These are phyloP conservation scores for Pholiota molesta DNA, from an alignment of 768 basidiomycete species.

Conservation along the genomic window DNA sequence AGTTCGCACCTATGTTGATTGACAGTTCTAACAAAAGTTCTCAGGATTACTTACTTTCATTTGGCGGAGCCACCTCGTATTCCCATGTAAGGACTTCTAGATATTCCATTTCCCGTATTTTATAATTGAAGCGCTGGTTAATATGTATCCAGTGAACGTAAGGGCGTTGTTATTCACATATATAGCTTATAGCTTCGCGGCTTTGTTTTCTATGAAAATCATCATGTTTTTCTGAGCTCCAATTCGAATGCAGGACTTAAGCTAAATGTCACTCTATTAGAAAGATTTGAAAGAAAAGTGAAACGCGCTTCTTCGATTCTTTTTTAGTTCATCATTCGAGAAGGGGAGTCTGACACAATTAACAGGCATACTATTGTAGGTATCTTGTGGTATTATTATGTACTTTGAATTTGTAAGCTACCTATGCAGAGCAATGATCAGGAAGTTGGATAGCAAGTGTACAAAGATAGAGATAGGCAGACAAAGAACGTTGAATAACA, in stretches of 20 bases:
- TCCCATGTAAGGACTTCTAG: constrained; percentile 9
- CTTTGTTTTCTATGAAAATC: background rate
- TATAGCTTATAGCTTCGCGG: background rate
- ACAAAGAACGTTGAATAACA: constrained; percentile 13
- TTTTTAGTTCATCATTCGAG: constrained; percentile 10
- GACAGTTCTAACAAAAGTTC: background rate
- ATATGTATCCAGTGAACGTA: constrained; percentile 1
- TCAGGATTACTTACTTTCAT: constrained; percentile 2
- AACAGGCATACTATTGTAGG: constrained; percentile 22
- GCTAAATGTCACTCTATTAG: background rate
- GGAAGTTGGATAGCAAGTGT: background rate
- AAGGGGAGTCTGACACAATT: constrained; percentile 13
- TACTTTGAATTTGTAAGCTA: constrained; percentile 27
- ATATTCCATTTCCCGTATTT: background rate
- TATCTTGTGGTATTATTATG: constrained; percentile 25
- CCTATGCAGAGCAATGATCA: constrained; percentile 5
- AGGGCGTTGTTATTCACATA: background rate
- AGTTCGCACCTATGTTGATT: constrained; percentile 14
- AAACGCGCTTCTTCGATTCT: constrained; percentile 7
- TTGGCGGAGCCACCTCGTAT: background rate
- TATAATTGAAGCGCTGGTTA: background rate
- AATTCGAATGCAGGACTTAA: background rate
- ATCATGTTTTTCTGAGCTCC: background rate
- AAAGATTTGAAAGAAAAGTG: background rate
- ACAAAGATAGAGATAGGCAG: constrained; percentile 9